These are phyloP conservation scores for Hypoxylon cercidicola DNA, from an alignment of 495 filamentous ascomycete genomes.

Conservation along the genomic window DNA sequence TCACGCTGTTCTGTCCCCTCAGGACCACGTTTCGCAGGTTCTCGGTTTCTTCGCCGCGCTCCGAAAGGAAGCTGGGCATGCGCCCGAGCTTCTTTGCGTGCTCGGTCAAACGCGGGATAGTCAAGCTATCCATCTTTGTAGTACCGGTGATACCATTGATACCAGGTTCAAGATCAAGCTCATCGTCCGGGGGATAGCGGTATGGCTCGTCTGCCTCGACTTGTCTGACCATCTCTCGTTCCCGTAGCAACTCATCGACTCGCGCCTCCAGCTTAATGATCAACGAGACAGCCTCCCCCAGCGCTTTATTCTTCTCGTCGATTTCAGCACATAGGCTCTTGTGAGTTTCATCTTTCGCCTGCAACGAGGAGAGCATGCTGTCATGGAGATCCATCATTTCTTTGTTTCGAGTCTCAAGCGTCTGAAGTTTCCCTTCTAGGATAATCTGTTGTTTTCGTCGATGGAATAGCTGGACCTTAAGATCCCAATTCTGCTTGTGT, in stretches of 20 bases:
- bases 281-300: slow-evolving; percentile 83
- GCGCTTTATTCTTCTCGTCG: slow-evolving; percentile 77
- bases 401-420: slow-evolving; percentile 63
- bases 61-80: slow-evolving; percentile 75
- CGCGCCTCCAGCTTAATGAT: slow-evolving; percentile 80
- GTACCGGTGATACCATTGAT: slow-evolving; percentile 28
- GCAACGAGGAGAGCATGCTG: slow-evolving; percentile 68
- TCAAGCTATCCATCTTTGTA: slow-evolving; percentile 35
- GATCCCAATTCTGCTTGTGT: slow-evolving; percentile 88
- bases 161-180: slow-evolving; percentile 20
- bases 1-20: slow-evolving; percentile 56
- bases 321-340: slow-evolving; percentile 63
- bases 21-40: slow-evolving; percentile 73
- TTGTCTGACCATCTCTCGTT: slow-evolving; percentile 54
- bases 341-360: slow-evolving; percentile 75
- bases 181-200: slow-evolving; percentile 22
- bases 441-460: slow-evolving; percentile 65
- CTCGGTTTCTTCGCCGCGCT: slow-evolving; percentile 68
- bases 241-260: slow-evolving; percentile 63
- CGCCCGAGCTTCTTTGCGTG: slow-evolving; percentile 52
- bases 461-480: slow-evolving; percentile 87
- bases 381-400: slow-evolving; percentile 50
- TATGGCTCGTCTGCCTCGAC: slow-evolving; percentile 49
- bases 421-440: slow-evolving; percentile 71
- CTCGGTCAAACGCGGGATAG: slow-evolving; percentile 19